Percentiles rank a stretch among this genome's conserved stretches.
phyloP scores from a whole-genome alignment of 2,329 filamentous ascomycete species.

The Aspergillus ibericus region DNA sequence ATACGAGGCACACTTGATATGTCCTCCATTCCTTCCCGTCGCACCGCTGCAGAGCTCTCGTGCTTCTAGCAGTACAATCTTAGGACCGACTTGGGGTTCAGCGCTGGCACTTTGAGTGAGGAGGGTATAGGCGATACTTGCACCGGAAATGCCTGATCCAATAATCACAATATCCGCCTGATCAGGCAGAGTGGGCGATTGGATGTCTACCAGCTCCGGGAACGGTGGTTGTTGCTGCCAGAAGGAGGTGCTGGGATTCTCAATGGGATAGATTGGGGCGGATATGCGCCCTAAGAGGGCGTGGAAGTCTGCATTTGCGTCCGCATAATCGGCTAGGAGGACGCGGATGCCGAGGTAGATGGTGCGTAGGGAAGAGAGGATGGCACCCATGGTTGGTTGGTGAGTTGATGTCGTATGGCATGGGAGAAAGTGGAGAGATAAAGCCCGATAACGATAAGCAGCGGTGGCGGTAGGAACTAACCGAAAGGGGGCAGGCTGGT shows the following conservation, averaged over 20 bases:
- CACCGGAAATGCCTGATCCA: constrained; percentile 21
- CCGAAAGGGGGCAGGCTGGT: too few relatives aligned
- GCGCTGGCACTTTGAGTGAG: constrained; percentile 13
- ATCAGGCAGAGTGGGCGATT: constrained; percentile 19
- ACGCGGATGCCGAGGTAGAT: neutral
- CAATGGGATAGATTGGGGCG: constrained; percentile 2
- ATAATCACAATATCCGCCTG: constrained; percentile 26
- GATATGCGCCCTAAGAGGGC: constrained; percentile 11
- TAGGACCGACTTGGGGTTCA: neutral
- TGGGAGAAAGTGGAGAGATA: too few relatives aligned
- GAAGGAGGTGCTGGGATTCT: constrained; percentile 14
- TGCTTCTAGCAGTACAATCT: constrained; percentile 29
- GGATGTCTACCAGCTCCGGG: constrained; percentile 19
- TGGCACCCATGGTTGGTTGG: constrained; percentile 1
- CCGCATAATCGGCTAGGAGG: constrained; percentile 1
- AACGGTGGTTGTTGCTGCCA: constrained; percentile 24
- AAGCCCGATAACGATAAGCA: too few relatives aligned
- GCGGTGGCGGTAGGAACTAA: too few relatives aligned
- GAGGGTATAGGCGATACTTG: constrained; percentile 27
- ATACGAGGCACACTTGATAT: constrained; percentile 20
- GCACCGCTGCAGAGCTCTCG: constrained; percentile 27
- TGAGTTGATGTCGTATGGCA: too few relatives aligned
- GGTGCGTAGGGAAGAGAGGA: neutral
- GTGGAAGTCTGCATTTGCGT: neutral
- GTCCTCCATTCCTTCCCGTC: constrained; percentile 30